Percentiles rank a stretch among this genome's conserved stretches.
Evolutionary conservation across 768 basidiomycete species (phyloP).

Genomic region (Gymnopilus dilepis): DNA sequence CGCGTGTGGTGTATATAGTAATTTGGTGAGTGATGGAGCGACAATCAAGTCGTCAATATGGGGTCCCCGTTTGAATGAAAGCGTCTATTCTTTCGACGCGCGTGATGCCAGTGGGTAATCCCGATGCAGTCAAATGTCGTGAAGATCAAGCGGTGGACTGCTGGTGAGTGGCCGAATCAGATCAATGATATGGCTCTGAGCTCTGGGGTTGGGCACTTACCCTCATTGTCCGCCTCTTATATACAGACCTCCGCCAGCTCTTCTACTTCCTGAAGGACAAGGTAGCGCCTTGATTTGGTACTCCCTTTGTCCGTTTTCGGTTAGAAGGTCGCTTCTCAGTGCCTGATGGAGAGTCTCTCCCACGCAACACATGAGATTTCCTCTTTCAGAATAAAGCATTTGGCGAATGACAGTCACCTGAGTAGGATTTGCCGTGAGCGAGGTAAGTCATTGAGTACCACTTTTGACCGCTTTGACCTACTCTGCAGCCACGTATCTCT

Average conservation of each 20-base stretch:
- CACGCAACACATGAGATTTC: slow-evolving; percentile 10
- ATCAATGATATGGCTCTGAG: slow-evolving; percentile 21
- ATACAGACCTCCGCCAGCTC: slow-evolving; percentile 25
- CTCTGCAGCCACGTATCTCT: no score
- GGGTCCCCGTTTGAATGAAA: background rate
- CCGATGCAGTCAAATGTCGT: slow-evolving; percentile 8
- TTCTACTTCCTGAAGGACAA: slow-evolving; percentile 33
- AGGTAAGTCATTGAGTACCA: no score
- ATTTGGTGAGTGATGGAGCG: slow-evolving; percentile 2
- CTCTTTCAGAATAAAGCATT: slow-evolving; percentile 25
- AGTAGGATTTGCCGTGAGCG: background rate
- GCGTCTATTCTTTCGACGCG: background rate
- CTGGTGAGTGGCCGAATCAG: slow-evolving; percentile 13
- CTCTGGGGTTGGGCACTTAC: slow-evolving; percentile 9
- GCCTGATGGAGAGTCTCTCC: background rate
- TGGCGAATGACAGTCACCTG: slow-evolving; percentile 8
- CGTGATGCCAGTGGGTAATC: background rate
- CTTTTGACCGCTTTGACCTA: no score
- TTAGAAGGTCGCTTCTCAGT: slow-evolving; percentile 4
- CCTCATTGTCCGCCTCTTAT: slow-evolving; percentile 34
- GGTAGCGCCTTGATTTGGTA: slow-evolving; percentile 33
- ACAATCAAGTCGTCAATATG: slow-evolving; percentile 20
- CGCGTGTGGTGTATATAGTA: slow-evolving; percentile 10
- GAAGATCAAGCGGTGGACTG: background rate
- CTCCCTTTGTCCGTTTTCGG: slow-evolving; percentile 37